Conservation (phyloP, 108 stramenopile genomes). For the Fragilariopsis cylindrus region DNA sequence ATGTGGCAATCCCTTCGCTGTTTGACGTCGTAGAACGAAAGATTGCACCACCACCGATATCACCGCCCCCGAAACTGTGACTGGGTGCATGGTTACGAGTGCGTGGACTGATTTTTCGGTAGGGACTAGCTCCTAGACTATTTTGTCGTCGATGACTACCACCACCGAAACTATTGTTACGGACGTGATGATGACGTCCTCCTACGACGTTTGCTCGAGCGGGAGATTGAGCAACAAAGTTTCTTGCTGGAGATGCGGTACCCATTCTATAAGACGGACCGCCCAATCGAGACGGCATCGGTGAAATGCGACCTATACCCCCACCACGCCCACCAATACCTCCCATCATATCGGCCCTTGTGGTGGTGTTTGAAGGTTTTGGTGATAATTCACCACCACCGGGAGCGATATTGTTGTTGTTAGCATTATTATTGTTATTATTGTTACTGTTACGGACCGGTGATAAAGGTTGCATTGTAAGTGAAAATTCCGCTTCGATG, state of each 20-base stretch:
- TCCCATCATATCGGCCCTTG: background rate
- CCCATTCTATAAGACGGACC: background rate
- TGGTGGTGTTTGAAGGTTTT: background rate
- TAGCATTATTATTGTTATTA: background rate
- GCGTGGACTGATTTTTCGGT: background rate
- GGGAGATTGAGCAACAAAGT: background rate
- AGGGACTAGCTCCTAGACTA: constrained; percentile 16
- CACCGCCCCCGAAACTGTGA: background rate
- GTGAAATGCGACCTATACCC: background rate
- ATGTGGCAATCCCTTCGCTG: too few species aligned
- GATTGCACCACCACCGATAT: background rate
- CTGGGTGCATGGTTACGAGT: background rate
- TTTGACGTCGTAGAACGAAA: background rate
- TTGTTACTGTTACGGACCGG: constrained; percentile 15
- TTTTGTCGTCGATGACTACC: constrained; percentile 9
- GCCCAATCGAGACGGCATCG: constrained; percentile 2
- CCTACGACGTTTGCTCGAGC: background rate
- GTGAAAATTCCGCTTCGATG: constrained; percentile 27
- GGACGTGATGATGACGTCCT: background rate
- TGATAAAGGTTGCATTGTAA: background rate
- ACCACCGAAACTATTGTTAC: constrained; percentile 2
- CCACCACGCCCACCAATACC: background rate
- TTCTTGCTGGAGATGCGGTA: background rate
- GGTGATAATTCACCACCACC: background rate
- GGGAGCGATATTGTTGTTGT: background rate